phyloP scores from a whole-genome alignment of 108 stramenopile species.

The Pseudonitzschia multiseries region DNA sequence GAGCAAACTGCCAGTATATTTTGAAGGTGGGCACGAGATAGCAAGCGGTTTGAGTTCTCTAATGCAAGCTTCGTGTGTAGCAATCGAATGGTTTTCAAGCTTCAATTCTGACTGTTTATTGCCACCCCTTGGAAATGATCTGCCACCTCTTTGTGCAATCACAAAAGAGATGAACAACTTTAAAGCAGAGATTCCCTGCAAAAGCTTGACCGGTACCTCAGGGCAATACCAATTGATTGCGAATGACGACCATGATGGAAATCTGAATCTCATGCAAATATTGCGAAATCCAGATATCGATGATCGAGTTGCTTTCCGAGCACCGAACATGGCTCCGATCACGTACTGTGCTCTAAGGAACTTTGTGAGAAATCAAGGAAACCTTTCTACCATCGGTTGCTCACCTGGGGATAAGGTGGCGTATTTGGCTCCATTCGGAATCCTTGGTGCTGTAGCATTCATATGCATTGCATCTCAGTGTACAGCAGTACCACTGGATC shows the following conservation, averaged over 20 bases:
- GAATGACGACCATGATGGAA: background rate
- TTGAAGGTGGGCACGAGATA: slow-evolving; percentile 16
- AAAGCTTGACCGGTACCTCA: background rate
- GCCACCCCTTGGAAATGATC: background rate
- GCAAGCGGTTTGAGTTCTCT: background rate
- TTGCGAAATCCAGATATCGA: background rate
- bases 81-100: slow-evolving; percentile 1
- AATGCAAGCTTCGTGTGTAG: background rate
- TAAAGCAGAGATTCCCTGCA: background rate
- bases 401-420: background rate
- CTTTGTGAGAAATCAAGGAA: slow-evolving; percentile 18
- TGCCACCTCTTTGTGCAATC: background rate
- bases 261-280: background rate
- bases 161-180: background rate
- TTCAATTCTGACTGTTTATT: background rate
- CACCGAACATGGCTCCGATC: background rate
- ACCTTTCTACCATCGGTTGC: slow-evolving; percentile 1
- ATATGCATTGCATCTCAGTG: slow-evolving; percentile 11
- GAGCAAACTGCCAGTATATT: slow-evolving; percentile 1
- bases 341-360: background rate
- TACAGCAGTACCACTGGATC: slow-evolving; percentile 22
- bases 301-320: background rate
- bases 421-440: slow-evolving; percentile 16
- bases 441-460: slow-evolving; percentile 14
- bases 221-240: background rate